Evolutionary conservation across 2,329 filamentous ascomycete genomes (phyloP).

Genomic region (Calonectria pseudoturangicola): DNA sequence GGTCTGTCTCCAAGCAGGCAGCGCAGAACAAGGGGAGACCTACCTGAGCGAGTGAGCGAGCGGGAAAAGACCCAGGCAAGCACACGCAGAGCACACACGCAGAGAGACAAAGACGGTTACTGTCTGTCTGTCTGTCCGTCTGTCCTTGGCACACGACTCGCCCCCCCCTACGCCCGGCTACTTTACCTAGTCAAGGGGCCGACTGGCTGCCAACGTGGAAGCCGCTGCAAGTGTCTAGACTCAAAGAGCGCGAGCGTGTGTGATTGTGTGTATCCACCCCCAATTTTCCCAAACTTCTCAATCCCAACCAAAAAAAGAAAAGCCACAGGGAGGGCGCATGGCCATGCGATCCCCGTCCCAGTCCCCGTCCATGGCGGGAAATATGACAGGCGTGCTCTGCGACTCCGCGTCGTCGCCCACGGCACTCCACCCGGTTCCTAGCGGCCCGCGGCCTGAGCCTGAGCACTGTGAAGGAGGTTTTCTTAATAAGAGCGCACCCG

Average conservation of each 20-base stretch:
- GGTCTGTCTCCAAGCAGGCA: not conserved
- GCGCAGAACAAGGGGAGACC: slow-evolving; percentile 5
- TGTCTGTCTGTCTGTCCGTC: too few species aligned
- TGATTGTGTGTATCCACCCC: slow-evolving; percentile 35
- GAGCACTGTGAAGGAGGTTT: slow-evolving; percentile 5
- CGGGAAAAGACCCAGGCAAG: slow-evolving; percentile 7
- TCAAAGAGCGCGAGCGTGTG: slow-evolving; percentile 20
- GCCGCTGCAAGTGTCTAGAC: slow-evolving; percentile 16
- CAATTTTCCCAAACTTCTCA: slow-evolving; percentile 25
- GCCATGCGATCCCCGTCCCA: slow-evolving; percentile 28
- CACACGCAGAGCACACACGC: not conserved
- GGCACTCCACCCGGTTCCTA: slow-evolving; percentile 71
- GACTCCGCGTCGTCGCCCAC: slow-evolving; percentile 67
- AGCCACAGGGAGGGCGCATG: slow-evolving; percentile 24
- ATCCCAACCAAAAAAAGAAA: slow-evolving; percentile 33
- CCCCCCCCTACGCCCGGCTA: not conserved
- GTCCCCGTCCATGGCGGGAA: slow-evolving; percentile 40
- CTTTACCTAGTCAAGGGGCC: not conserved
- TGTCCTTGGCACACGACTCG: slow-evolving; percentile 24
- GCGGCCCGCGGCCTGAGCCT: slow-evolving; percentile 55
- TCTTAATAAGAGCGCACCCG: slow-evolving; percentile 48
- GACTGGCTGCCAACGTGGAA: slow-evolving; percentile 15
- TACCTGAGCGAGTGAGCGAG: not conserved
- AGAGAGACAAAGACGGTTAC: not conserved
- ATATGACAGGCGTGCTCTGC: slow-evolving; percentile 53